Base-by-base conservation (phyloP, 2,329 filamentous ascomycete species). In the Tolypocladium endophyticum region DNA sequence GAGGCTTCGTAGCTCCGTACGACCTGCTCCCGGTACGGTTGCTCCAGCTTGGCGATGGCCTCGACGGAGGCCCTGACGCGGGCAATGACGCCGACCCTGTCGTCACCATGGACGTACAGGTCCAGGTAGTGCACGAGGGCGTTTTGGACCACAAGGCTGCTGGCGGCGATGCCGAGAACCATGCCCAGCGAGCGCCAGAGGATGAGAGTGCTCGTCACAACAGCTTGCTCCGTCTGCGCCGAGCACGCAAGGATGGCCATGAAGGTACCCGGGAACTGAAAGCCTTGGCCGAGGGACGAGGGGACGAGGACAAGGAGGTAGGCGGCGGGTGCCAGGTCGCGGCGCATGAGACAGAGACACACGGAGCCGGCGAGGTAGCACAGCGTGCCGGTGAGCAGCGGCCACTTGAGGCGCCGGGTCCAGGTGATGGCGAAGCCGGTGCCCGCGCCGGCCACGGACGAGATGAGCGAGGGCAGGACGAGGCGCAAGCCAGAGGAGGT, bases 71-170 rank as follows among this genome's bases (percentile, higher is more conserved):
- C 72, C 53, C 83, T 72, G 4, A 84, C 82, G 52, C 69, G 70
- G 53, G 72, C 72, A 47, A 86, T 80, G n/a, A 86, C 73, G 55
- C 79, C 73, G 0, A 77, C 76, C 67, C 85, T 88, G 30, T 84
- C 76, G 0, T 76, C 75, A 0, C 84, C 87, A 0, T 76, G 78
- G 11, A 92, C 86, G 39, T 81, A 78, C 14, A 69, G 63, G 5
- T 81, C 72, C 6, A 93, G 77, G 64, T 86, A 87, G 23, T 77
- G 73, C 11, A 82, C 73, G 57, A 93, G 74, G 0, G 83, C 79
- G 66, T 91, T 91, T 73, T 93, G 89, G 62, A 92, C 76, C 9
- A 91, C 82, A 60, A 91, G 79, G 68, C 86, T 89, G 64, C 85
- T 88, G 58, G 81, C 76, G 0, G 88, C 85, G 53, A 92, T 82